A percentile compares a stretch with the other conserved stretches of the same genome.
Conservation (phyloP, 306 rosid genomes). For the Fagus sylvatica region DNA sequence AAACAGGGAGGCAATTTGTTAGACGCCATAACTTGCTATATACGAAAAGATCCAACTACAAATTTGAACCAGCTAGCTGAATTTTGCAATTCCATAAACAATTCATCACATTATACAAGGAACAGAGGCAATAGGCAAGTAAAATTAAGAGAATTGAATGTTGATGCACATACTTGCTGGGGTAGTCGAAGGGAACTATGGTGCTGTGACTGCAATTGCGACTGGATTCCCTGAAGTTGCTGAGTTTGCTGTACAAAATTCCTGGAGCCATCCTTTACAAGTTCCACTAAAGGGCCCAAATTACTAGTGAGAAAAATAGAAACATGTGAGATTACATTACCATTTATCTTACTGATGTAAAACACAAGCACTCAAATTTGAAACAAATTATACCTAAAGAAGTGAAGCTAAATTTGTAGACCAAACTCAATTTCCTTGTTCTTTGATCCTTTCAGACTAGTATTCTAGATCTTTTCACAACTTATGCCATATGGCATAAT, state of each 20-base stretch:
- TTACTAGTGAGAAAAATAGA: slow-evolving; percentile 45
- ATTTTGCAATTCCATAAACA: neutral
- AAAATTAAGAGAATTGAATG: slow-evolving; percentile 12
- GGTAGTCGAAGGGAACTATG: slow-evolving; percentile 61
- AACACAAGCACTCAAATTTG: neutral
- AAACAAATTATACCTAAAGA: neutral
- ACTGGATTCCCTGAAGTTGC: slow-evolving; percentile 60
- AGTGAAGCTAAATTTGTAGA: neutral
- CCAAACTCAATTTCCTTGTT: neutral
- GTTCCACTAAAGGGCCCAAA: slow-evolving; percentile 65
- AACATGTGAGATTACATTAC: slow-evolving; percentile 19
- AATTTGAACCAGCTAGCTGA: neutral
- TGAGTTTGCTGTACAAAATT: slow-evolving; percentile 60
- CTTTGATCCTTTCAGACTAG: neutral
- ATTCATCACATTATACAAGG: slow-evolving; percentile 15
- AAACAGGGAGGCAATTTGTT: neutral
- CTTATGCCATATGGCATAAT: neutral
- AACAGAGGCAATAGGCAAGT: slow-evolving; percentile 16
- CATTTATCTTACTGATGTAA: neutral
- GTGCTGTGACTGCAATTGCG: slow-evolving; percentile 65
- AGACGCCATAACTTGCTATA: neutral
- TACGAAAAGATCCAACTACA: neutral
- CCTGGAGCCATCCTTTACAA: slow-evolving; percentile 75
- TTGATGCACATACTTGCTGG: slow-evolving; percentile 60
- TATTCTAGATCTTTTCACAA: neutral